Percentiles rank a stretch among this genome's conserved stretches.
These are phyloP conservation scores for Parasitella parasitica DNA, from an alignment of 371 early-diverging fungal genomes.

Conservation along the genomic window DNA sequence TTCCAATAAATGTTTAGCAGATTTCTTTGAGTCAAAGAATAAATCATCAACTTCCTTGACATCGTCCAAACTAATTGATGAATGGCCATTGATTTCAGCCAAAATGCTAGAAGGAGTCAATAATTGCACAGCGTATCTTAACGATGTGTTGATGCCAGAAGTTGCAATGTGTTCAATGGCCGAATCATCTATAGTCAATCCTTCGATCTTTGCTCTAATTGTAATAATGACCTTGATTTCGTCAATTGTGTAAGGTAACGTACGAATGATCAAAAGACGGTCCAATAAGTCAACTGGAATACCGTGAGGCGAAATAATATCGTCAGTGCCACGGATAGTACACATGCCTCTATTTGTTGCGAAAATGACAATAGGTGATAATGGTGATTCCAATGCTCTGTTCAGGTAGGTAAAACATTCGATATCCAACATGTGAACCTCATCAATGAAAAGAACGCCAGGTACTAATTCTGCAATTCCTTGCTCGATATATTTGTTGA, in stretches of 20 bases:
- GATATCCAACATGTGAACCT: constrained; percentile 98
- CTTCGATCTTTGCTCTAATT: constrained; percentile 91
- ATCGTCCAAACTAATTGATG: constrained; percentile 77
- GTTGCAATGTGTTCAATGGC: constrained; percentile 80
- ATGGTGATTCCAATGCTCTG: constrained; percentile 91
- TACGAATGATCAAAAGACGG: constrained; percentile 93
- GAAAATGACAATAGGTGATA: constrained; percentile 97
- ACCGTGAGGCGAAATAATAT: constrained; percentile 90
- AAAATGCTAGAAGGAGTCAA: constrained; percentile 91
- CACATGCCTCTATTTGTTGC: constrained; percentile 98
- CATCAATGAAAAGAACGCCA: constrained; percentile 98
- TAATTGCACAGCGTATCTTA: constrained; percentile 97
- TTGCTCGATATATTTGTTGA: constrained; percentile 98
- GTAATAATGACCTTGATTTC: constrained; percentile 91
- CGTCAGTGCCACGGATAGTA: constrained; percentile 92
- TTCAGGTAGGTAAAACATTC: constrained; percentile 99
- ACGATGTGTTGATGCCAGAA: constrained; percentile 80
- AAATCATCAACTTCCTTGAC: constrained; percentile 82
- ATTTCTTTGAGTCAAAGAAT: constrained; percentile 92
- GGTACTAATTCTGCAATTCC: constrained; percentile 97
- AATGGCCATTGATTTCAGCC: constrained; percentile 82
- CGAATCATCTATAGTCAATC: constrained; percentile 71
- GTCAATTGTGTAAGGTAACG: constrained; percentile 86
- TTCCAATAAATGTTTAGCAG: constrained; percentile 64
- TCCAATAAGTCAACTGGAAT: constrained; percentile 97